phyloP scores from a whole-genome alignment of 1,284 basidiomycete species.

The Irpex rosettiformis region DNA sequence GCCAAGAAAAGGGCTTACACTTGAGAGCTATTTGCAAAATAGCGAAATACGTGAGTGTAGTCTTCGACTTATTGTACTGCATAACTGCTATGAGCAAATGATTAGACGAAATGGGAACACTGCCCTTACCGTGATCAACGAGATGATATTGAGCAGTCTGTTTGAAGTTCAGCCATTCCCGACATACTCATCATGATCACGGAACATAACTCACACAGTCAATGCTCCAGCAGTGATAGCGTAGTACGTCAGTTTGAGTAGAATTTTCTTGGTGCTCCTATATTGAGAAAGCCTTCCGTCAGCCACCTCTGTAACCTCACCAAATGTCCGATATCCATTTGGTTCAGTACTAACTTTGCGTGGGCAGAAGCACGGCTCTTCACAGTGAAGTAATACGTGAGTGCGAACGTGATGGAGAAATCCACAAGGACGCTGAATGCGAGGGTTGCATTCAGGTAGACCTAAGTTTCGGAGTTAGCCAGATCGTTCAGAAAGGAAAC shows the following conservation, averaged over 20 bases:
- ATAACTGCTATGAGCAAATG: not conserved
- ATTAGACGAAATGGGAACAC: not conserved
- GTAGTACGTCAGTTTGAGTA: not conserved
- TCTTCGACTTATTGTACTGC: not conserved
- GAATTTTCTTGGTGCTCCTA: not conserved
- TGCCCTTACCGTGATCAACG: not conserved
- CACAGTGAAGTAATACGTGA: not conserved
- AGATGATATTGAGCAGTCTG: not conserved
- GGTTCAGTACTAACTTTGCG: not conserved
- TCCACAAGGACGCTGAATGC: not conserved
- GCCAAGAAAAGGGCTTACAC: not conserved
- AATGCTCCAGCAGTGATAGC: not conserved
- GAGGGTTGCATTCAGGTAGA: not conserved
- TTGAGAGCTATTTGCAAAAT: not conserved
- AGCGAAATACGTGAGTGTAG: not conserved
- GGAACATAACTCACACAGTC: not conserved
- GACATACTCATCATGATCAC: not conserved
- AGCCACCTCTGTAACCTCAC: no score
- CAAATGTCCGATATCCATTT: no score
- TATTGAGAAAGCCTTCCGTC: no score
- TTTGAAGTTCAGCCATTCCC: not conserved
- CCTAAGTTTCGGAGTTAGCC: not conserved
- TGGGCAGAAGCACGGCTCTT: not conserved
- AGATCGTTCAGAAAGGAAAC: not conserved
- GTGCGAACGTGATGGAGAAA: not conserved